Conservation (phyloP, 2,329 filamentous ascomycete genomes). For the Stagonosporopsis chrysanthemi region DNA sequence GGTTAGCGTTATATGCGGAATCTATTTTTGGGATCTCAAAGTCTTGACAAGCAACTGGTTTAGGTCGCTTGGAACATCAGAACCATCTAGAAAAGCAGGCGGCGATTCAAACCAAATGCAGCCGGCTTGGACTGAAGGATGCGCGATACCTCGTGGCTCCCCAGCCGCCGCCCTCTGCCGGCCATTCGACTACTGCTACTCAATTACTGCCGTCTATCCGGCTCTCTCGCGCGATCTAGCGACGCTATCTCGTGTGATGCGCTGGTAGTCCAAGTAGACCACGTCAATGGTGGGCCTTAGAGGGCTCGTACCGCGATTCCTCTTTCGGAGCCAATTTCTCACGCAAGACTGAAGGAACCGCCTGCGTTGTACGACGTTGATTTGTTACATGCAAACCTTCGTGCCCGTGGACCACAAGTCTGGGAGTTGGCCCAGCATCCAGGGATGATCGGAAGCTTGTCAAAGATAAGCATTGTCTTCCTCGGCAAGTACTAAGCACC, state of each 20-base stretch:
- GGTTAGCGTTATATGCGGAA: neutral
- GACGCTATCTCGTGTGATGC: neutral
- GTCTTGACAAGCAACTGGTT: neutral
- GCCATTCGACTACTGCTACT: neutral
- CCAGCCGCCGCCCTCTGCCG: neutral
- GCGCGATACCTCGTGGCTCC: neutral
- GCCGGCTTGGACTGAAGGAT: neutral
- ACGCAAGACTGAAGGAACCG: neutral
- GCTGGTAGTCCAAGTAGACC: neutral
- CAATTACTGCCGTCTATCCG: neutral
- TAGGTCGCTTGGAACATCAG: neutral
- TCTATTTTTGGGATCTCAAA: slow-evolving; percentile 3
- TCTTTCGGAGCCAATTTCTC: too few species aligned
- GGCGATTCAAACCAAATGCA: neutral
- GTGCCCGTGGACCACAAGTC: neutral
- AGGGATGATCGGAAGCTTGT: slow-evolving; percentile 22
- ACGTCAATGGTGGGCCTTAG: neutral
- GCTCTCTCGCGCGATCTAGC: neutral
- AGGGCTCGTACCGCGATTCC: neutral
- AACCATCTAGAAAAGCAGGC: neutral
- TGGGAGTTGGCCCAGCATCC: neutral
- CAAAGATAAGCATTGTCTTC: slow-evolving; percentile 18
- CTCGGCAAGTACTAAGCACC: slow-evolving; percentile 5
- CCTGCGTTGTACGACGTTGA: neutral
- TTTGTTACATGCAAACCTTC: neutral